phyloP scores from a whole-genome alignment of 176 grass and related monocot genomes.

The Musa schizocarpa region DNA sequence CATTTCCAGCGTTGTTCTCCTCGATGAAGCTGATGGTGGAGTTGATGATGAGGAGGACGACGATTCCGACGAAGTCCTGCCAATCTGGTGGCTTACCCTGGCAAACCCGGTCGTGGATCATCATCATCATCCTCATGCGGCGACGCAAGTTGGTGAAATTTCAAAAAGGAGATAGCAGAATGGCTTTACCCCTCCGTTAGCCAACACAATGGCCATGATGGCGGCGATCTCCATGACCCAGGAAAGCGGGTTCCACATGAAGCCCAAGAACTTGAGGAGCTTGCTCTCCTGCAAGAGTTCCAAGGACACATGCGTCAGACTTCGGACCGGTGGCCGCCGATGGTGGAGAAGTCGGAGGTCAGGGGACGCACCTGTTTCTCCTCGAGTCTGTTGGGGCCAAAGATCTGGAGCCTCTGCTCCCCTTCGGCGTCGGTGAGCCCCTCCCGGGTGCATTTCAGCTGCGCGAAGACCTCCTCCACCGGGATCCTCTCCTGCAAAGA shows the following conservation, averaged over 20 bases:
- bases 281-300: neutral
- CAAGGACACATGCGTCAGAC: neutral
- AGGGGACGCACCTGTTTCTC: slow-evolving; percentile 1
- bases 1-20: slow-evolving; percentile 16
- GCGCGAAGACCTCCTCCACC: neutral
- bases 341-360: neutral
- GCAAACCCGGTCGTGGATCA: too few relatives aligned
- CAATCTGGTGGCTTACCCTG: neutral
- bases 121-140: too few relatives aligned
- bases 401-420: neutral
- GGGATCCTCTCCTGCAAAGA: neutral
- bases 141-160: neutral
- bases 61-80: slow-evolving; percentile 16
- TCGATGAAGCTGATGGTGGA: slow-evolving; percentile 21
- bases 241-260: slow-evolving; percentile 16
- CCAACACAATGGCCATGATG: slow-evolving; percentile 2
- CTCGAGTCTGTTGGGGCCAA: slow-evolving; percentile 20
- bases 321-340: neutral
- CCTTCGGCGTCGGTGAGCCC: neutral
- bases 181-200: slow-evolving; percentile 2
- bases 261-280: slow-evolving; percentile 9
- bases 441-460: neutral
- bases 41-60: slow-evolving; percentile 8
- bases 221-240: slow-evolving; percentile 16
- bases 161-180: too few relatives aligned